phyloP scores from a whole-genome alignment of 495 filamentous ascomycete genomes.

The Xylaria telfairii region DNA sequence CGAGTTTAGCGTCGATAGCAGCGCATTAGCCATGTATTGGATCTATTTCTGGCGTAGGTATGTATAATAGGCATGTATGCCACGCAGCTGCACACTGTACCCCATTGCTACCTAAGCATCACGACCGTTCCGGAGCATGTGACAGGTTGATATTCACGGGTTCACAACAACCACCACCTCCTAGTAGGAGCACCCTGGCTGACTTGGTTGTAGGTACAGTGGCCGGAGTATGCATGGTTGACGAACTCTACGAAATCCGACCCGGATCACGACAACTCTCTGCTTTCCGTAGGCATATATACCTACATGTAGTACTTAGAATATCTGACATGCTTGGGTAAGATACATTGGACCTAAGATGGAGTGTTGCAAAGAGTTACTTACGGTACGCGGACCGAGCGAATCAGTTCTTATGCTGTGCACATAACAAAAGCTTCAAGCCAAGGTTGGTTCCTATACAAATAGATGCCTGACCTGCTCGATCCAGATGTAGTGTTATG shows the following conservation, averaged over 20 bases:
- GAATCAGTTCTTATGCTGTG: not conserved
- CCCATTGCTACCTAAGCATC: not conserved
- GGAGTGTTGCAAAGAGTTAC: not conserved
- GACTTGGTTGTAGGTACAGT: not conserved
- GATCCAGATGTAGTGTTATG: not conserved
- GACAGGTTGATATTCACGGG: constrained; percentile 1
- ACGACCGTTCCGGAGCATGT: not conserved
- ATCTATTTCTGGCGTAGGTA: not conserved
- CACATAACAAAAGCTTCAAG: not conserved
- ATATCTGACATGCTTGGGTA: too few relatives aligned
- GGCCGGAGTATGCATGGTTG: not conserved
- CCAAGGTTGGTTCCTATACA: not conserved
- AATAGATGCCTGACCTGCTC: not conserved
- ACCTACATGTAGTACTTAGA: too few relatives aligned
- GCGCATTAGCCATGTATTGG: constrained; percentile 17
- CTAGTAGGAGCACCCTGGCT: too few relatives aligned
- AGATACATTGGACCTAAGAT: too few relatives aligned
- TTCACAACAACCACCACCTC: too few relatives aligned
- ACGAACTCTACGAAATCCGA: not conserved
- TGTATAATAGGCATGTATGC: constrained; percentile 4
- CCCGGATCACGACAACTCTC: not conserved
- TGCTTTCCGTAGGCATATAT: not conserved
- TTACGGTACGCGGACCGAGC: not conserved
- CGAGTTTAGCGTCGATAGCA: constrained; percentile 21
- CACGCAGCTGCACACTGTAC: not conserved